Base-by-base conservation (phyloP, 257 asterid species). In the Solanum tarapatanum region DNA sequence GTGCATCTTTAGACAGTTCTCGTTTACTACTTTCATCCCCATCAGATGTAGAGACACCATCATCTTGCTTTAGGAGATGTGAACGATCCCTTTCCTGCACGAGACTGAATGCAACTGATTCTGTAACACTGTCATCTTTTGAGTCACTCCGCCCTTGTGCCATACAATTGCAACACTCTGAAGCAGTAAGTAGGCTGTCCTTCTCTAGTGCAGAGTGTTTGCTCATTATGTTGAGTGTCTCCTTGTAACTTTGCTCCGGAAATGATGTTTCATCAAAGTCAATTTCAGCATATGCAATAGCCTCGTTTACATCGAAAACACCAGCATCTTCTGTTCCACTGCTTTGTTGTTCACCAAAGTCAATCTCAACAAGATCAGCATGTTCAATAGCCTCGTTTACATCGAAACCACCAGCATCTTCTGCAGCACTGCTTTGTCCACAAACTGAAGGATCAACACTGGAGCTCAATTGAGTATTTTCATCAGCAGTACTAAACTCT, bases 241-340 rank as follows among this genome's bases (percentile, higher is more conserved):
- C 95, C 85, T 64, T 66, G 75, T 91, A 91, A 89, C 93, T 91
- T 86, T 92, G 89, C 86, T 91, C 95, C 3, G 93, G 94, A 69
- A 88, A 93, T 9, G 95, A 93, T 6, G 85, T 86, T 87, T 92
- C 98, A 16, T 93, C 94, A 88, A 90, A 91, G 43, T 91, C 92
- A 28, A 90, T 85, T 70, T 93, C 92, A 21, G 86, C 72, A 30
- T 90, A 91, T 32, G 33, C 86, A 62, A 87, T 41, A 32, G 84
- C 87, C 3, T 16, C 28, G 51, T 32, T 66, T 26, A 87, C 90
- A 80, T 92, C 87, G 74, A 62, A 60, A 24, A 45, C 14, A 84
- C 11, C 72, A 17, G 84, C 21, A 62, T 76, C 90, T 84, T 28
- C 58, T 80, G 86, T 83, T 28, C 83, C 68, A 60, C n/a, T 21